These are phyloP conservation scores for Chaetomidium leptoderma DNA, from an alignment of 495 filamentous ascomycete species.

Conservation along the genomic window DNA sequence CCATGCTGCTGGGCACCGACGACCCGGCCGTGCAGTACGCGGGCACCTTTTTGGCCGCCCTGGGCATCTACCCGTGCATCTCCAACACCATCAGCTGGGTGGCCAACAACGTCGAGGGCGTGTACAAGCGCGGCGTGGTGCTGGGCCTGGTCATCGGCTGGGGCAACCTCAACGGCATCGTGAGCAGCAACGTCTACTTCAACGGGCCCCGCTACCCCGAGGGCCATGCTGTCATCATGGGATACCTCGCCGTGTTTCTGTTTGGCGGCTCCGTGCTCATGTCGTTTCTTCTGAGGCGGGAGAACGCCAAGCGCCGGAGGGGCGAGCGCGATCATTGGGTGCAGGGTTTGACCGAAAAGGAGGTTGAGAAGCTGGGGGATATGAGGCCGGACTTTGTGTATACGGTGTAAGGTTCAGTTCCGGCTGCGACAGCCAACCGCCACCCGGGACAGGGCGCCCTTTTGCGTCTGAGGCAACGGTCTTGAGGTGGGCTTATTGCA, in stretches of 20 bases:
- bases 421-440: too few relatives aligned
- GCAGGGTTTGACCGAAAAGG: conserved; percentile 53
- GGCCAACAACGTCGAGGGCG: conserved; percentile 85
- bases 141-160: conserved; percentile 86
- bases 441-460: too few relatives aligned
- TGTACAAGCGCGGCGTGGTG: conserved; percentile 86
- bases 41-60: conserved; percentile 77
- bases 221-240: conserved; percentile 48
- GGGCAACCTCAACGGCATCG: conserved; percentile 88
- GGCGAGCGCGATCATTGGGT: conserved; percentile 69
- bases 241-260: conserved; percentile 47
- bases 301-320: conserved; percentile 56
- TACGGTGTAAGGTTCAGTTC: conserved; percentile 45
- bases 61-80: conserved; percentile 89
- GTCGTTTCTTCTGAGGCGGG: conserved; percentile 57
- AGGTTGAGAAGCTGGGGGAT: conserved; percentile 67
- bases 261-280: conserved; percentile 57
- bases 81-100: conserved; percentile 90
- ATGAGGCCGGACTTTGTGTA: conserved; percentile 74
- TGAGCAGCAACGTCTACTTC: conserved; percentile 66
- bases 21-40: conserved; percentile 68
- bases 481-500: too few relatives aligned
- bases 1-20: conserved; percentile 64
- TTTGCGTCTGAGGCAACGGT: too few relatives aligned
- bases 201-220: conserved; percentile 42